Base-by-base conservation (phyloP, 129 eudicot species). In the Centrapalus pauciflorus region DNA sequence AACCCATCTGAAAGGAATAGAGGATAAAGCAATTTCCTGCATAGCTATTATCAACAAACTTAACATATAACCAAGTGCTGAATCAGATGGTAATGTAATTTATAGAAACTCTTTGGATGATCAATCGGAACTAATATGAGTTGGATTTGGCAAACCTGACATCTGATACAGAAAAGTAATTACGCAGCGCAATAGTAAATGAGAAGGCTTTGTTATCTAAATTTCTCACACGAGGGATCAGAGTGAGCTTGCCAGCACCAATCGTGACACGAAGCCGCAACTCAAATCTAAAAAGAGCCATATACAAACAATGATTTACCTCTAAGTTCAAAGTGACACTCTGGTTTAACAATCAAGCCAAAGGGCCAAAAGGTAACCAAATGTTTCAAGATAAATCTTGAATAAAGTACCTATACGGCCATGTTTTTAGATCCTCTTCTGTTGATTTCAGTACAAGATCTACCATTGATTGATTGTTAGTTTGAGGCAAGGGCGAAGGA, bases 141-240 rank as follows among this genome's bases (percentile, higher is more conserved):
- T 37, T 58, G 61, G 19, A 61, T 59, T 27, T 43, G 75, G 55
- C 82, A 70, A 80, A 90, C 97, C 97, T 90, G 90, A 90, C 79
- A 82, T 90, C 95, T 16, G 95, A 87, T 20, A 90, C 85, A 17
- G 93, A 84, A 24, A 90, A 83, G 72, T 90, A 87, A 76, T 82
- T 90, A 29, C 89, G 83, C 73, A 84, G 76, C 29, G 87, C 85
- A 80, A 87, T 78, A 48, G 79, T 84, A 62, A 90, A 90, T 0
- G 95, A 66, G 65, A 90, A 82, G 29, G 85, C 68, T 84, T 90
- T 90, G 82, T 45, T 80, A 75, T 87, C 96, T 11, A 74, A 67
- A 55, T 87, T 91, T 45, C 96, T 82, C 81, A 91, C 90, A 21
- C 97, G 96, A 48, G 97, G 92, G 66, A 91, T 83, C 70, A 91